Conservation (phyloP, 805 yeast genomes). For the Cyberlindnera saturnus region DNA sequence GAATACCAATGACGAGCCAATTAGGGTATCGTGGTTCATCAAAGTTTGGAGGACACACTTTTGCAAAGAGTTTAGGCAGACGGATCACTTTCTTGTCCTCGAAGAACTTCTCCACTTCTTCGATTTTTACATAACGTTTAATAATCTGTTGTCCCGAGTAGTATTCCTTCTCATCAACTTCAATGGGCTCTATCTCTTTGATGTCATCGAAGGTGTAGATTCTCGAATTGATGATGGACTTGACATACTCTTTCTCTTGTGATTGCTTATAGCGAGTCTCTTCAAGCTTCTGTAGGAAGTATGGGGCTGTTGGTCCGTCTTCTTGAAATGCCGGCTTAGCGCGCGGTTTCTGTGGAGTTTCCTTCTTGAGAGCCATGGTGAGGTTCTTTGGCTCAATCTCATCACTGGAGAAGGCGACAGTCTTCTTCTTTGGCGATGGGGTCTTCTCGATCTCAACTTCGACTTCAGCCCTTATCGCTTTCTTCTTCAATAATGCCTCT, state of each 20-base stretch:
- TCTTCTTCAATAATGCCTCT: neutral
- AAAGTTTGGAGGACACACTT: constrained; percentile 63
- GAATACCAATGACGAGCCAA: constrained; percentile 74
- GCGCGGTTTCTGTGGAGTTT: neutral
- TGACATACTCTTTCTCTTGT: constrained; percentile 15
- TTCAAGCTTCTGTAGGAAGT: constrained; percentile 28
- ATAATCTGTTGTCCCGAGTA: constrained; percentile 38
- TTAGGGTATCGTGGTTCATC: constrained; percentile 65
- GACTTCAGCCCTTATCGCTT: neutral
- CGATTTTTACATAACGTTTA: constrained; percentile 40
- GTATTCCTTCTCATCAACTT: constrained; percentile 38
- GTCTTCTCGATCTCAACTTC: constrained; percentile 7
- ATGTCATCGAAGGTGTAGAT: constrained; percentile 33
- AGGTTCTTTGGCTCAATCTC: constrained; percentile 4
- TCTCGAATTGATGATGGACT: constrained; percentile 28
- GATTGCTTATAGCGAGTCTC: constrained; percentile 22
- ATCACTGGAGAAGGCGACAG: neutral
- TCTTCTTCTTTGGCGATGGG: constrained; percentile 10
- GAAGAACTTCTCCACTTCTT: constrained; percentile 32
- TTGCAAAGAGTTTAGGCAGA: constrained; percentile 54
- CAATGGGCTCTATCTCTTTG: constrained; percentile 22
- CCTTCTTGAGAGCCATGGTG: neutral
- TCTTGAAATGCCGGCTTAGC: neutral
- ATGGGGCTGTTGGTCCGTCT: constrained; percentile 9
- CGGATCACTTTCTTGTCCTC: constrained; percentile 48